A percentile compares a stretch with the other conserved stretches of the same genome.
Conservation (phyloP, 148 eudicot genomes). For the Silene latifolia region DNA sequence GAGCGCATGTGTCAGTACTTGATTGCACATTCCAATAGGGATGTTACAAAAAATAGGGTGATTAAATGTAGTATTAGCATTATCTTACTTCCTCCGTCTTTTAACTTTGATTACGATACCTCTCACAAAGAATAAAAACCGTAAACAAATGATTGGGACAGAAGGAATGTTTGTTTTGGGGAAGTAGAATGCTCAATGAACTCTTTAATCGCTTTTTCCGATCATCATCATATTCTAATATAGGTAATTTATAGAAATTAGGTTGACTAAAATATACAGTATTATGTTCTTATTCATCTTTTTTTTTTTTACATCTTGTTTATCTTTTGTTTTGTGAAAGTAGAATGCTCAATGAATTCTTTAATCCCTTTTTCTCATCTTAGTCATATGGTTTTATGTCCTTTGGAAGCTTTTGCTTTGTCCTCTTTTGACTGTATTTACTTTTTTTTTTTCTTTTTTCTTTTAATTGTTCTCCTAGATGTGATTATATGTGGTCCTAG, state of each 20-base stretch:
- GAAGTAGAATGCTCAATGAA: slow-evolving; percentile 29
- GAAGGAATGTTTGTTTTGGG: slow-evolving; percentile 14
- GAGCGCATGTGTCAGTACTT: slow-evolving; percentile 19
- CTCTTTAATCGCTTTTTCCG: slow-evolving; percentile 33
- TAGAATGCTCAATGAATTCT: slow-evolving; percentile 27
- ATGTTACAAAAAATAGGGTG: slow-evolving; percentile 22
- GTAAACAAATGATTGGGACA: no score
- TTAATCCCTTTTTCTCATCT: slow-evolving; percentile 34
- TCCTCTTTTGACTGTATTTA: slow-evolving; percentile 30
- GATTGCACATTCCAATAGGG: slow-evolving; percentile 19
- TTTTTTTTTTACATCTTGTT: slow-evolving; percentile 17
- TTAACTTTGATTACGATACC: no score
- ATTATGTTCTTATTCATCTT: slow-evolving; percentile 1
- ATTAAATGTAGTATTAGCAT: slow-evolving; percentile 12
- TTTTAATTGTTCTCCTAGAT: slow-evolving; percentile 20
- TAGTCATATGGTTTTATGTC: slow-evolving; percentile 28
- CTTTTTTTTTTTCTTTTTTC: slow-evolving; percentile 20
- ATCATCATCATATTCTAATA: slow-evolving; percentile 1
- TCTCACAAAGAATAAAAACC: no score
- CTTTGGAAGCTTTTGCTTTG: slow-evolving; percentile 38
- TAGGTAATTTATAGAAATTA: no score
- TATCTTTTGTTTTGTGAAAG: slow-evolving; percentile 30
- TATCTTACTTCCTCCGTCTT: no score
- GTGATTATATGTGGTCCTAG: slow-evolving; percentile 7
- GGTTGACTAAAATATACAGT: no score